Evolutionary conservation across 306 rosid genomes (phyloP), one percentile per base, ranked within the genome.

Genomic region (Corylus avellana): DNA sequence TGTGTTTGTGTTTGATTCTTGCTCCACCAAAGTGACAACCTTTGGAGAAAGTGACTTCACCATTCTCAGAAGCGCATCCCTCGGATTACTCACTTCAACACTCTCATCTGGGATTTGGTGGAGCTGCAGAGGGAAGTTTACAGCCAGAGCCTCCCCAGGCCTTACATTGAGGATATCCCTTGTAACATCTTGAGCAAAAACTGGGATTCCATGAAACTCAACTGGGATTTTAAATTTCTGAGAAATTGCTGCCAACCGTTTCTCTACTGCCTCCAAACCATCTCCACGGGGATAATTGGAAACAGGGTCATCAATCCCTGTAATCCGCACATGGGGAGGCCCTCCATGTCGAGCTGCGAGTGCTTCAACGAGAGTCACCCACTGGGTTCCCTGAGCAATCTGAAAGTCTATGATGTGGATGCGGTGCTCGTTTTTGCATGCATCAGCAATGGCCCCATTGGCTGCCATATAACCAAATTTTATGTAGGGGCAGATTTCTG

Each of bases 401-500:
- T 91, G 99, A 74, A 93, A 96, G 82, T 96, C 98, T 81, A 96
- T 80, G 57, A 96, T 96, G 88, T 96, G 99, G 77, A 96, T 87
- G 61, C 76, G 87, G 48, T 96, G 97, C 79, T 88, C 98, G 16
- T 88, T 88, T 86, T 90, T 85, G 86, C 96, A 93, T 8, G 97
- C 98, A 59, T 93, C 97, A 9, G 98, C 98, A 57, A 96, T 93
- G 39, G 99, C 99, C 71, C 99, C 98, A 42, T 96, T 96, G 44
- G 98, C 99, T 78, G 98, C 98, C 99, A 96, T 93, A 88, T 96
- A 93, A 76, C 99, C 98, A 11, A 96, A 96, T 79, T 96, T 96
- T 17, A 93, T 78, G 83, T 96, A 96, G 0, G 99, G 99, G 78
- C 97, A 96, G 71, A 93, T 90, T 82, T 96, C 99, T 22, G 82